phyloP scores from a whole-genome alignment of 192 early-diverging fungal genomes.

The Coemansia asiatica region DNA sequence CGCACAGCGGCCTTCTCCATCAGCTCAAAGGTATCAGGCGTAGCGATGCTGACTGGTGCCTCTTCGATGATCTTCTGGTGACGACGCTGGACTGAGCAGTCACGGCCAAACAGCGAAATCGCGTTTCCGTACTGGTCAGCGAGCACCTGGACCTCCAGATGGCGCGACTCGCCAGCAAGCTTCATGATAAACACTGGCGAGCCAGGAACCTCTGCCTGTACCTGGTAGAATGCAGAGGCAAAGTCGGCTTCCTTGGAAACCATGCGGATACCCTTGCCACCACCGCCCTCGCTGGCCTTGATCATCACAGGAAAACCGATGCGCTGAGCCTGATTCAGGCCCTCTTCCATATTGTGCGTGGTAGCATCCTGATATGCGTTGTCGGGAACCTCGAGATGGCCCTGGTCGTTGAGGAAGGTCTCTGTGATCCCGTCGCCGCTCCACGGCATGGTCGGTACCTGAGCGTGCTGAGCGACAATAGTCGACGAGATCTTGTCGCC shows the following conservation, averaged over 20 bases:
- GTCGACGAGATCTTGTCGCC: conserved; percentile 99
- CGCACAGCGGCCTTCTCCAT: conserved; percentile 99
- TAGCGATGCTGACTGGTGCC: conserved; percentile 88
- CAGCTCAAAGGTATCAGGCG: conserved; percentile 70
- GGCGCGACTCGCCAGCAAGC: conserved; percentile 90
- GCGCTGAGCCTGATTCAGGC: conserved; percentile 75
- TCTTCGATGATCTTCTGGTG: conserved; percentile 99
- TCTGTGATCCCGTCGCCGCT: conserved; percentile 83
- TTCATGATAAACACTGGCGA: conserved; percentile 99
- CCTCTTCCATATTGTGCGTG: conserved; percentile 82
- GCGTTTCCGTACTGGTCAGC: conserved; percentile 98
- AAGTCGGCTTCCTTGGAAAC: conserved; percentile 77
- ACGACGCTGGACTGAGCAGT: conserved; percentile 96
- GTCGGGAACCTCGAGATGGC: conserved; percentile 80
- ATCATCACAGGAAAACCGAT: conserved; percentile 99
- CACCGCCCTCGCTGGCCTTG: conserved; percentile 98
- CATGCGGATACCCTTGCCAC: conserved; percentile 98
- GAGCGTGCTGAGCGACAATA: conserved; percentile 95
- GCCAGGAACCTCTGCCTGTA: conserved; percentile 91
- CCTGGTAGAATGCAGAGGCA: conserved; percentile 78
- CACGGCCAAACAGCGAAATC: conserved; percentile 96
- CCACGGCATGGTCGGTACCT: conserved; percentile 97
- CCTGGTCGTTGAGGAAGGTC: conserved; percentile 65
- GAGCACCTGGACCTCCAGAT: conserved; percentile 95
- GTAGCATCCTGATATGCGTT: conserved; percentile 79